Evolutionary conservation across 73 alveolate genomes (phyloP), one percentile per base, ranked within the genome.

Genomic region (Uronychia binucleata): DNA sequence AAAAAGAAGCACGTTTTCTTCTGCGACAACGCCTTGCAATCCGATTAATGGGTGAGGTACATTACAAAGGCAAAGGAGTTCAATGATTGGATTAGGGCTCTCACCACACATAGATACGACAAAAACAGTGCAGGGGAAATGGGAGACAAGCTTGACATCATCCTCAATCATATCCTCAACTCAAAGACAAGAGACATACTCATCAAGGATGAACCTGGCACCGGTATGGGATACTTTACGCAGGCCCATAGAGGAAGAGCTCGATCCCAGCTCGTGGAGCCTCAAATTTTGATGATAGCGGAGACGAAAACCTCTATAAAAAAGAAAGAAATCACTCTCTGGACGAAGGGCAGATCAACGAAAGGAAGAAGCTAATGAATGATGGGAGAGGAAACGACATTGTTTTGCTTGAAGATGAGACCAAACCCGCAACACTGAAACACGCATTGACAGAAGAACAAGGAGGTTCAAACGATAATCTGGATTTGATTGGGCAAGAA

Each of bases 1-100:
- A 30, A 28, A 28, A 27, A 33, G 75, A 80, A 29, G 80, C 32
- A 58, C 31, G 31, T 58, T 27, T 87, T 87, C 77, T 87, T 78
- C 33, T 28, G 74, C 28, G 77, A 87, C 30, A 87, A 87, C 31
- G 76, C 35, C 27, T 85, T 80, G 26, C 26, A 74, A 0, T n/a
- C 77, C 19, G 58, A 87, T 27, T 33, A 35, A 30, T 87, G 93
- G 93, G 86, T 87, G 28, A 81, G 77, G 30, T 80, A 81, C 30
- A 33, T 87, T 1, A 77, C 59, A n/a, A 58, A 87, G 26, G 30
- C 93, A 0, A 79, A 87, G 76, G 82, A 75, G 28, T 87, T 80
- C 77, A 80, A 87, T 74, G 81, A 58, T 34, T 87, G 93, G 93
- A 31, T 87, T 1, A 32, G 77, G 30, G 28, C 32, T 1, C 34